phyloP scores from a whole-genome alignment of 345 rosid genomes.

The Brassica carinata region DNA sequence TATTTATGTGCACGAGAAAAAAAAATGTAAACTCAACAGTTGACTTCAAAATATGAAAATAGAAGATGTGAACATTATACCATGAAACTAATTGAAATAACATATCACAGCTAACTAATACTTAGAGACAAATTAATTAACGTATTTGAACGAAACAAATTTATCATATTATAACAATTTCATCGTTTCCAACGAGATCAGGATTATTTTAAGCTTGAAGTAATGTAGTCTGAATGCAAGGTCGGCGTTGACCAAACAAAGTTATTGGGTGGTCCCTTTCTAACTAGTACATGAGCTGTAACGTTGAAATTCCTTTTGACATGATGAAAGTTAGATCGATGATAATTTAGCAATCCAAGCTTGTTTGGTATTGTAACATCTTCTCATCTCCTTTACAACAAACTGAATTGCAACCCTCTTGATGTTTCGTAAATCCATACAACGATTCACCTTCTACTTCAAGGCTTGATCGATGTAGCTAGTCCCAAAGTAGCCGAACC shows the following conservation, averaged over 20 bases:
- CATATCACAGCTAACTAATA: not conserved
- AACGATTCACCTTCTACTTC: not conserved
- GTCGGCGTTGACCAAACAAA: not conserved
- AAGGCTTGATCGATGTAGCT: not conserved
- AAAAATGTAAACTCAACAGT: not conserved
- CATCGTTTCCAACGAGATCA: not conserved
- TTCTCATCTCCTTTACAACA: not conserved
- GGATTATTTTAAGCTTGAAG: not conserved
- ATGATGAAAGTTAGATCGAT: not conserved
- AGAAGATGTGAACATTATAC: not conserved
- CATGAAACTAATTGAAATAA: not conserved
- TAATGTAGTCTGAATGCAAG: not conserved
- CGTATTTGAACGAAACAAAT: not conserved
- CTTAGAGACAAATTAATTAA: not conserved
- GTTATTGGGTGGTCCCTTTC: not conserved
- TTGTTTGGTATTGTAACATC: not conserved
- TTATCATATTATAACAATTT: not conserved
- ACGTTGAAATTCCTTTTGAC: not conserved
- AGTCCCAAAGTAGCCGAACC: not conserved
- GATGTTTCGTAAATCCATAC: not conserved
- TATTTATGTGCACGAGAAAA: not conserved
- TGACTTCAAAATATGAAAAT: not conserved
- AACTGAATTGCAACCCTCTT: not conserved
- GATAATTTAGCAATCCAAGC: not conserved
- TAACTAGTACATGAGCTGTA: not conserved